phyloP scores from a whole-genome alignment of 2,329 filamentous ascomycete species.

The Talaromyces funiculosus region DNA sequence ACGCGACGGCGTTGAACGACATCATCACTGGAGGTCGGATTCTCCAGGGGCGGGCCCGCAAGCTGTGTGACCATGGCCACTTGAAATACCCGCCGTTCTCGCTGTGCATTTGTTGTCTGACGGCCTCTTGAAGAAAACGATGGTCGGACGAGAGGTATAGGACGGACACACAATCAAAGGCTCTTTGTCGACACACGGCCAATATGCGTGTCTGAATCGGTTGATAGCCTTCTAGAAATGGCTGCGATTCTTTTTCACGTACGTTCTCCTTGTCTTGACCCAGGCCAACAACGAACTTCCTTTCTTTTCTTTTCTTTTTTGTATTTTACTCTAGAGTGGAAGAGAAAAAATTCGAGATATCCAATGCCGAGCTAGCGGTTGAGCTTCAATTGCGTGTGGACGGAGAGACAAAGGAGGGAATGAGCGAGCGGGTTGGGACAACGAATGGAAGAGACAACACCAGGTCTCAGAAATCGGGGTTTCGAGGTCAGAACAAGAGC shows the following conservation, averaged over 20 bases:
- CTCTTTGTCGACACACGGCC: conserved; percentile 3
- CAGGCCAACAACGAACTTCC: not conserved
- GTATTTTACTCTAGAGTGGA: not conserved
- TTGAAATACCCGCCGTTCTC: conserved; percentile 27
- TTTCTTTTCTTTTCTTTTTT: not conserved
- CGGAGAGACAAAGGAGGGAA: conserved; percentile 9
- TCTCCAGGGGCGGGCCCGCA: conserved; percentile 32
- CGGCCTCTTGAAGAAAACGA: not conserved
- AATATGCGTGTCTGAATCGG: conserved; percentile 3
- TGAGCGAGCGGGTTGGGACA: conserved; percentile 7
- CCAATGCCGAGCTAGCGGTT: not conserved
- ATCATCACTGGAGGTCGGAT: conserved; percentile 25
- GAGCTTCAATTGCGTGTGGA: conserved; percentile 6
- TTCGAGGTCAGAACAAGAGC: not conserved
- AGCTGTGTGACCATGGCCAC: conserved; percentile 44
- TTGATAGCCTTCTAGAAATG: not conserved
- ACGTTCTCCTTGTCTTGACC: not conserved
- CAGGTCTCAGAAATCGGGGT: conserved; percentile 4
- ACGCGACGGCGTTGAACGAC: conserved; percentile 22
- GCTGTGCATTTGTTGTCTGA: conserved; percentile 36
- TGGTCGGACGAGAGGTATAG: not conserved
- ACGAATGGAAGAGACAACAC: conserved; percentile 13
- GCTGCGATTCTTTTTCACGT: not conserved
- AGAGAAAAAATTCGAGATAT: not conserved
- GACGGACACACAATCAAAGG: not conserved